phyloP scores from a whole-genome alignment of 1,139 yeast species.

The Scheffersomyces illinoinensis region DNA sequence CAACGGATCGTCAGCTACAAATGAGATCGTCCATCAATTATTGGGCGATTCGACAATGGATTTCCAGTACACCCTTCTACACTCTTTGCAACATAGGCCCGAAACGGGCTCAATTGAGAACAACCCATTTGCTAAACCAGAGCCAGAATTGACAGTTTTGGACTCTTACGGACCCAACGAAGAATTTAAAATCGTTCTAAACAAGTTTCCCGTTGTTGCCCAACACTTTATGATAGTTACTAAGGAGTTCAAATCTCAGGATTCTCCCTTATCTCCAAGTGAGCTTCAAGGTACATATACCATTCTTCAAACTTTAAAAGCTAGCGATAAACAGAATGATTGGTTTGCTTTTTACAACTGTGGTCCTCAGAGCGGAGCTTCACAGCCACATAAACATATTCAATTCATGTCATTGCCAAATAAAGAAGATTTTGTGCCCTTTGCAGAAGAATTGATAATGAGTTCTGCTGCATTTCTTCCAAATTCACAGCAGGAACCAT shows the following conservation, averaged over 20 bases:
- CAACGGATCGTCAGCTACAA: conserved; percentile 31
- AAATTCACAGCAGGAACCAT: conserved; percentile 53
- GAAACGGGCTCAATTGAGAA: conserved; percentile 38
- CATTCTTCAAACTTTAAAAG: conserved; percentile 38
- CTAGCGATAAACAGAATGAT: conserved; percentile 22
- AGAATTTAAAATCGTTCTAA: conserved; percentile 67
- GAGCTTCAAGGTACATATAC: conserved; percentile 64
- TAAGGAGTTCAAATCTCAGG: conserved; percentile 68
- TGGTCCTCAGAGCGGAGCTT: conserved; percentile 87
- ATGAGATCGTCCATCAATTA: conserved; percentile 19
- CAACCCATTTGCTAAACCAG: conserved; percentile 83
- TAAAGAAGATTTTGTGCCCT: conserved; percentile 47
- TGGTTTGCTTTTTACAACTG: conserved; percentile 84
- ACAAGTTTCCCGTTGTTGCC: conserved; percentile 83
- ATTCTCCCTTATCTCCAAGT: conserved; percentile 63
- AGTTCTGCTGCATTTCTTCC: conserved; percentile 57
- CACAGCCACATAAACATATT: conserved; percentile 89
- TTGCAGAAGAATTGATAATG: conserved; percentile 56
- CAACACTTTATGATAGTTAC: conserved; percentile 80
- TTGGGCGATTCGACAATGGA: conserved; percentile 19
- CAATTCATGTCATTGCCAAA: conserved; percentile 78
- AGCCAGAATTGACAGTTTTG: conserved; percentile 67
- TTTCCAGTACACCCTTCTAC: conserved; percentile 34
- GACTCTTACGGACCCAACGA: conserved; percentile 46
- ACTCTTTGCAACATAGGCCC: conserved; percentile 59